Evolutionary conservation across 2,329 filamentous ascomycete species (phyloP).

Genomic region (Thielaviopsis euricoi): DNA sequence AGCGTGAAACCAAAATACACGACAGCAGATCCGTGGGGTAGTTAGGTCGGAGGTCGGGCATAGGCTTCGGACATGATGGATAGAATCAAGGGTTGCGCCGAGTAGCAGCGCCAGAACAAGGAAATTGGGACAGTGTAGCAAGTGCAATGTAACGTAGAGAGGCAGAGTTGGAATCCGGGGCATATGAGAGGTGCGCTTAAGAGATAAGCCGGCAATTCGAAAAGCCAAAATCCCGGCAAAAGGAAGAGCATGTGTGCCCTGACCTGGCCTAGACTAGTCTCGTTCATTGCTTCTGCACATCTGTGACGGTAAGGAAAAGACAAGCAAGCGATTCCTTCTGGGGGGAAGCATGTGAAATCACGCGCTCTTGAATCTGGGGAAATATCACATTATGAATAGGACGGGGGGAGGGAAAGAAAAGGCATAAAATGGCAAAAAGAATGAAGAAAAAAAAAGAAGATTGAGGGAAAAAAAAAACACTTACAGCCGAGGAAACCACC

Average conservation of each 20-base stretch:
- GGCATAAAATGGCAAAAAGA: too few species aligned
- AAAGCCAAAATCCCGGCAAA: not conserved
- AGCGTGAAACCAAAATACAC: not conserved
- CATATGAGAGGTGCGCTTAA: not conserved
- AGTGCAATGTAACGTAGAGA: not conserved
- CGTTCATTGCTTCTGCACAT: not conserved
- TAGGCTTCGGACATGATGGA: not conserved
- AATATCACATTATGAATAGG: not conserved
- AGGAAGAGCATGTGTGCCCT: not conserved
- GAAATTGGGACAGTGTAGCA: not conserved
- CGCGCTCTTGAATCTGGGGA: not conserved
- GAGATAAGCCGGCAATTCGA: not conserved
- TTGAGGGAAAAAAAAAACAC: constrained; percentile 22
- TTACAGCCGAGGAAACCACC: constrained; percentile 88
- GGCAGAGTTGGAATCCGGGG: not conserved
- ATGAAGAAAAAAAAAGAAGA: not conserved
- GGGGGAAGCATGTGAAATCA: not conserved
- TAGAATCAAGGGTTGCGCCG: not conserved
- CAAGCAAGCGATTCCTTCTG: not conserved
- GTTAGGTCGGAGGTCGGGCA: not conserved
- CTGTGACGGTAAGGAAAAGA: not conserved
- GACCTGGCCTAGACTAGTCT: not conserved
- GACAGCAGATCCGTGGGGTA: not conserved
- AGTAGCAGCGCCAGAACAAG: not conserved
- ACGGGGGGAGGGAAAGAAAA: too few species aligned